Conservation (phyloP, 2,329 filamentous ascomycete species). For the Xylaria sp. region DNA sequence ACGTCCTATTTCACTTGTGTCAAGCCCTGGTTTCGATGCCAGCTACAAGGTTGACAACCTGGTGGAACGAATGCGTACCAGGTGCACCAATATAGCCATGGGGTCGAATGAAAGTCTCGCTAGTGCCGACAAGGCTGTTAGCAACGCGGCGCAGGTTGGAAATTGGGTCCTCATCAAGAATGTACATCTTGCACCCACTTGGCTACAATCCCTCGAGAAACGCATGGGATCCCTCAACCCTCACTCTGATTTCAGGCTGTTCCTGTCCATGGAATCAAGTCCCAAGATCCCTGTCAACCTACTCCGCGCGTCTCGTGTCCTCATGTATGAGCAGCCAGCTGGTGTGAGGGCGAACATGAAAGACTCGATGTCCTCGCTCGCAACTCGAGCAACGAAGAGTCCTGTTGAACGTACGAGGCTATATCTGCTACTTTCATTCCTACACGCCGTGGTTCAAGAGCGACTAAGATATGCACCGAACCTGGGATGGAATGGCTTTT, state of each 20-base stretch:
- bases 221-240: slow-evolving; percentile 94
- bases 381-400: slow-evolving; percentile 75
- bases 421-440: slow-evolving; percentile 89
- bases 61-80: slow-evolving; percentile 80
- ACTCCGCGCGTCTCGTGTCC: slow-evolving; percentile 86
- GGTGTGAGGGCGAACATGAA: slow-evolving; percentile 98
- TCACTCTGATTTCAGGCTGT: slow-evolving; percentile 89
- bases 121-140: slow-evolving; percentile 93
- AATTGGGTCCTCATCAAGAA: slow-evolving; percentile 99
- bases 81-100: slow-evolving; percentile 98
- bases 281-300: slow-evolving; percentile 97
- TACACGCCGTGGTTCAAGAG: slow-evolving; percentile 96
- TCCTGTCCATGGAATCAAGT: slow-evolving; percentile 97
- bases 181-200: slow-evolving; percentile 92
- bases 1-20: slow-evolving; percentile 88
- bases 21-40: slow-evolving; percentile 95
- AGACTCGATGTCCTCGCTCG: slow-evolving; percentile 86
- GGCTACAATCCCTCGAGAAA: slow-evolving; percentile 97
- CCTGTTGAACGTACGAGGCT: slow-evolving; percentile 90
- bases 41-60: slow-evolving; percentile 98
- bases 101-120: slow-evolving; percentile 93
- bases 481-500: slow-evolving; percentile 97
- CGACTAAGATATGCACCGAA: slow-evolving; percentile 91
- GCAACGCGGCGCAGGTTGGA: slow-evolving; percentile 86
- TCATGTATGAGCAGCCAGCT: slow-evolving; percentile 98